Evolutionary conservation across 371 early-diverging fungal species (phyloP).

Genomic region (Capniomyces stellatus): DNA sequence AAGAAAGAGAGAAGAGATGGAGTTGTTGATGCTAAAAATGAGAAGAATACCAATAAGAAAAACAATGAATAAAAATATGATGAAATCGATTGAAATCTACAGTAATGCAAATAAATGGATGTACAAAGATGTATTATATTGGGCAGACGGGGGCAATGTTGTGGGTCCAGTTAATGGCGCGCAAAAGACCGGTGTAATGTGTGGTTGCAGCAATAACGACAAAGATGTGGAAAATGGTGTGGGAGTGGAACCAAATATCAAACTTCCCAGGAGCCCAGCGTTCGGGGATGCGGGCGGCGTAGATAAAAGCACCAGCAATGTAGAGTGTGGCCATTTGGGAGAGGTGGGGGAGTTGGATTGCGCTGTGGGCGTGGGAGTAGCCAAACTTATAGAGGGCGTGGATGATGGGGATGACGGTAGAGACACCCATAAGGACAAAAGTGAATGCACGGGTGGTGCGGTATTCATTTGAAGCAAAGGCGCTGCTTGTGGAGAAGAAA

Average conservation of each 20-base stretch:
- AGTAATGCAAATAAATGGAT: too few species aligned
- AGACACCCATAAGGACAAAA: slow-evolving; percentile 60
- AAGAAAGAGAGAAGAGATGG: too few species aligned
- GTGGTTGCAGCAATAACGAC: slow-evolving; percentile 55
- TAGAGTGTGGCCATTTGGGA: slow-evolving; percentile 52
- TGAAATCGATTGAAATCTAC: too few species aligned
- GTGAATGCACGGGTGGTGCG: slow-evolving; percentile 54
- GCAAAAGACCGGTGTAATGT: slow-evolving; percentile 60
- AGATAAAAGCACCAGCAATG: slow-evolving; percentile 65
- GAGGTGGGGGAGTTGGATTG: slow-evolving; percentile 36
- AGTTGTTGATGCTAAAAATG: too few species aligned
- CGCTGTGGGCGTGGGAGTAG: too few species aligned
- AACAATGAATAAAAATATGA: too few species aligned
- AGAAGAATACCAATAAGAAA: too few species aligned
- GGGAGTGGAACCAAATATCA: slow-evolving; percentile 54
- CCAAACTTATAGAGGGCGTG: slow-evolving; percentile 52
- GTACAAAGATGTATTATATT: too few species aligned
- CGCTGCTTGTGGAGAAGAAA: slow-evolving; percentile 26
- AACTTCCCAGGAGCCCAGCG: slow-evolving; percentile 39
- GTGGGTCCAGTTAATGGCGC: slow-evolving; percentile 31
- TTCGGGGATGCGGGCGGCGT: slow-evolving; percentile 52
- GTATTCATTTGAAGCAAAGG: slow-evolving; percentile 53
- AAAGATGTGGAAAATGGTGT: slow-evolving; percentile 77
- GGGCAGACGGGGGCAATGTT: too few species aligned
- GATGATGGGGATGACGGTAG: slow-evolving; percentile 50